Evolutionary conservation across 805 yeast genomes (phyloP).

Genomic region (Candida easanensis): DNA sequence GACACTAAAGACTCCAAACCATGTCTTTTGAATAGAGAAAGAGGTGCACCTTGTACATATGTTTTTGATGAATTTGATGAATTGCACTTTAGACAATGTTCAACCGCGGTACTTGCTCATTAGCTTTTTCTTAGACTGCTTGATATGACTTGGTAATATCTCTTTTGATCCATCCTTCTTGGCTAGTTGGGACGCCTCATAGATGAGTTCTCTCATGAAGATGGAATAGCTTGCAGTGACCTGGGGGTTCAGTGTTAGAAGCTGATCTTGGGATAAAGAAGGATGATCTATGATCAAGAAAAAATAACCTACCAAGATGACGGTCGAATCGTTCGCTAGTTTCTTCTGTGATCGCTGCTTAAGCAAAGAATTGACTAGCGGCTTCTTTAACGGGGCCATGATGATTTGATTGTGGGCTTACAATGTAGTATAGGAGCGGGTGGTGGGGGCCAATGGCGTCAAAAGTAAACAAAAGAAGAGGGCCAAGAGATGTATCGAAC

Average conservation of each 20-base stretch:
- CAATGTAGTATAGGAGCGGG: no score
- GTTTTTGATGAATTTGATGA: not conserved
- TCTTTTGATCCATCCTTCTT: slow-evolving; percentile 40
- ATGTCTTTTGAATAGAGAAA: slow-evolving; percentile 27
- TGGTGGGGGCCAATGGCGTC: no score
- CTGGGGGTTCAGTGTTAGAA: slow-evolving; percentile 7
- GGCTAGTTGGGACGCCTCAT: slow-evolving; percentile 38
- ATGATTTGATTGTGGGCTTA: no score
- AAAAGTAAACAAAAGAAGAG: not conserved
- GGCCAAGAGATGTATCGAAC: no score
- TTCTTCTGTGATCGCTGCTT: slow-evolving; percentile 22
- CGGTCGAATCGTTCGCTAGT: slow-evolving; percentile 38
- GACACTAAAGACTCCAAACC: slow-evolving; percentile 32
- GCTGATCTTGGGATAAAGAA: not conserved
- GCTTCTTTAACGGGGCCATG: slow-evolving; percentile 19
- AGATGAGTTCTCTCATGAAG: slow-evolving; percentile 38
- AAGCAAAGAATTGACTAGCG: slow-evolving; percentile 23
- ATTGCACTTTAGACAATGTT: not conserved
- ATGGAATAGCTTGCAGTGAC: slow-evolving; percentile 46
- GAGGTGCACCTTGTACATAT: slow-evolving; percentile 13
- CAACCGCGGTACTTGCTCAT: slow-evolving; percentile 37
- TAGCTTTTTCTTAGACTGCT: slow-evolving; percentile 32
- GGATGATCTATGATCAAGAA: not conserved
- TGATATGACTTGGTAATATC: slow-evolving; percentile 40
- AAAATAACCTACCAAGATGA: slow-evolving; percentile 30